Evolutionary conservation across 1,139 yeast species (phyloP).

Genomic region (Candida tropicalis): DNA sequence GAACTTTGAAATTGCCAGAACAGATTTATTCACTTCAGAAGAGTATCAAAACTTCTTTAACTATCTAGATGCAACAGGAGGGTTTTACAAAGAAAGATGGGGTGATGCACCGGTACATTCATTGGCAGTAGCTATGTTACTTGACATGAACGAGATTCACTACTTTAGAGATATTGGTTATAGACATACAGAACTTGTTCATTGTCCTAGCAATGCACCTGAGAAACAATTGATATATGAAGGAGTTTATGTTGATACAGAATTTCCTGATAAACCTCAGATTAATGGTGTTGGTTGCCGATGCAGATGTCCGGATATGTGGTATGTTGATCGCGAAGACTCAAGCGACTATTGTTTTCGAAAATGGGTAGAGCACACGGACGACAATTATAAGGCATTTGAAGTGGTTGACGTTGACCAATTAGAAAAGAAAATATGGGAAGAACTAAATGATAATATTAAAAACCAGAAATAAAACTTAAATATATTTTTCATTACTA

Average conservation of each 20-base stretch:
- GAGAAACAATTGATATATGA: constrained; percentile 49
- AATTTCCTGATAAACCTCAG: constrained; percentile 46
- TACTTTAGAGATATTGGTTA: constrained; percentile 92
- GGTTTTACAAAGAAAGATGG: constrained; percentile 89
- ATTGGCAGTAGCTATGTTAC: constrained; percentile 73
- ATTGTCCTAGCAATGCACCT: constrained; percentile 75
- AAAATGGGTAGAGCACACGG: constrained; percentile 53
- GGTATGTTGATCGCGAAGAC: constrained; percentile 55
- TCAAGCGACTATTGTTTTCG: constrained; percentile 54
- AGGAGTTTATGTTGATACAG: constrained; percentile 28
- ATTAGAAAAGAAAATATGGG: constrained; percentile 34
- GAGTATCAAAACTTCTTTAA: constrained; percentile 66
- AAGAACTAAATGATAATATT: constrained; percentile 23
- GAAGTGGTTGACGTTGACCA: constrained; percentile 35
- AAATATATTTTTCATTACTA: constrained; percentile 1
- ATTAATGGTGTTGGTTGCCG: constrained; percentile 79
- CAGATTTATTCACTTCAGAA: constrained; percentile 68
- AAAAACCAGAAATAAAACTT: background rate
- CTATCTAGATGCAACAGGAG: constrained; percentile 69
- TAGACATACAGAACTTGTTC: constrained; percentile 73
- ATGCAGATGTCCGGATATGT: constrained; percentile 70
- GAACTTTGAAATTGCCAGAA: constrained; percentile 86
- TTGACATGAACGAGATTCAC: constrained; percentile 70
- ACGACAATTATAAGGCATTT: constrained; percentile 32
- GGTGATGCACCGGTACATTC: constrained; percentile 96